These are phyloP conservation scores for Chlorencoelia australis DNA, from an alignment of 2,329 filamentous ascomycete species.

Conservation along the genomic window DNA sequence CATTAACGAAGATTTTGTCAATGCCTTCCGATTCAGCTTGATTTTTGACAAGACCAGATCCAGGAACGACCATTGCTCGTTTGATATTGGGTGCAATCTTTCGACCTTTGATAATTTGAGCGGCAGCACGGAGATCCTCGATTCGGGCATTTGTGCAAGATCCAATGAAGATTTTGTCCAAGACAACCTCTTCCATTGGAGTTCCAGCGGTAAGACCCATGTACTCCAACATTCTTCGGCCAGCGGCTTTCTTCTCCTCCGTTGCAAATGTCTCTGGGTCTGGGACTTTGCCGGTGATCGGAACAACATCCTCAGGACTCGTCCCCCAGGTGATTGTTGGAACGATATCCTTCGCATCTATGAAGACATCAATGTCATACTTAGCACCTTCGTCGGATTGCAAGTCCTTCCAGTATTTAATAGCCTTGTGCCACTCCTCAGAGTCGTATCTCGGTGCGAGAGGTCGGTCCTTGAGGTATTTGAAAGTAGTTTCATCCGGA, in stretches of 20 bases:
- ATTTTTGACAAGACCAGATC: slow-evolving; percentile 86
- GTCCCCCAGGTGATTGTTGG: slow-evolving; percentile 97
- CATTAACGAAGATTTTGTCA: slow-evolving; percentile 82
- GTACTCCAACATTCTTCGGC: slow-evolving; percentile 79
- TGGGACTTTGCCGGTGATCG: slow-evolving; percentile 85
- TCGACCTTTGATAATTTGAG: slow-evolving; percentile 75
- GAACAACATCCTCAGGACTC: slow-evolving; percentile 89
- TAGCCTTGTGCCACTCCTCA: slow-evolving; percentile 80
- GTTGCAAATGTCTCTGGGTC: slow-evolving; percentile 79
- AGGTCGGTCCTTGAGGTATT: slow-evolving; percentile 86
- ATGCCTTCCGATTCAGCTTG: slow-evolving; percentile 87
- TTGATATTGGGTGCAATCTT: slow-evolving; percentile 83
- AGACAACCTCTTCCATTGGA: slow-evolving; percentile 77
- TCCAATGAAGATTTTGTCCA: slow-evolving; percentile 97
- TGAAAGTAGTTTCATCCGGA: slow-evolving; percentile 86
- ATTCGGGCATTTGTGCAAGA: slow-evolving; percentile 97
- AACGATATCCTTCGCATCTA: slow-evolving; percentile 85
- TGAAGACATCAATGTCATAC: slow-evolving; percentile 81
- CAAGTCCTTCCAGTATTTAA: slow-evolving; percentile 78
- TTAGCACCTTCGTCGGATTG: slow-evolving; percentile 80
- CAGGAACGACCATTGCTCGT: slow-evolving; percentile 91
- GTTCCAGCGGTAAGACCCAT: slow-evolving; percentile 88
- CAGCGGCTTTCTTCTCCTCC: slow-evolving; percentile 69
- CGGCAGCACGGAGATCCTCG: slow-evolving; percentile 84
- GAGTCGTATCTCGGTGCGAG: slow-evolving; percentile 74